Conservation (phyloP, 2,329 filamentous ascomycete genomes). For the Trichoderma polysporum region DNA sequence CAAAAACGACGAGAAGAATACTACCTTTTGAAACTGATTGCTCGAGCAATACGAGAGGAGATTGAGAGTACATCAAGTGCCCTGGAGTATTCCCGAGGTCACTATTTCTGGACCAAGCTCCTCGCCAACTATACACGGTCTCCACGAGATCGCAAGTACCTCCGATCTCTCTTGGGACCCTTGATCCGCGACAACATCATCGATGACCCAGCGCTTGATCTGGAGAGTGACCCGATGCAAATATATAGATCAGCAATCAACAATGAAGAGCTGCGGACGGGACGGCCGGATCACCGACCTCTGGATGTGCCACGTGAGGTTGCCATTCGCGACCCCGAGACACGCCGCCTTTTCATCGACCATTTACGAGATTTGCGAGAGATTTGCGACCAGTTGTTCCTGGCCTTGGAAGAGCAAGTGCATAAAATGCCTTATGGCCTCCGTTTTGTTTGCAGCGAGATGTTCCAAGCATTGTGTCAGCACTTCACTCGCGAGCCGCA, state of each 20-base stretch:
- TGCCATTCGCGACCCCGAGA: slow-evolving; percentile 94
- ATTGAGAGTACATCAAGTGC: slow-evolving; percentile 70
- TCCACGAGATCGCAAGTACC: slow-evolving; percentile 86
- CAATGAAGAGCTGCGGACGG: slow-evolving; percentile 93
- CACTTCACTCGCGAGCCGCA: slow-evolving; percentile 80
- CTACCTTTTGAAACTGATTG: slow-evolving; percentile 86
- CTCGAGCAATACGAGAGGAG: slow-evolving; percentile 80
- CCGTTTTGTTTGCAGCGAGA: slow-evolving; percentile 82
- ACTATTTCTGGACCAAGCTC: slow-evolving; percentile 90
- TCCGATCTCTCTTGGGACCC: slow-evolving; percentile 80
- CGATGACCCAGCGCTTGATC: slow-evolving; percentile 83
- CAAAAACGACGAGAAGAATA: slow-evolving; percentile 97
- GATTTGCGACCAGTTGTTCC: slow-evolving; percentile 88
- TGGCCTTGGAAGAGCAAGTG: slow-evolving; percentile 76
- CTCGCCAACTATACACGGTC: slow-evolving; percentile 86
- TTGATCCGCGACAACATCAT: slow-evolving; percentile 90
- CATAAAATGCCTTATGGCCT: slow-evolving; percentile 91
- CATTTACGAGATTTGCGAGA: slow-evolving; percentile 92
- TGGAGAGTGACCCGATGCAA: slow-evolving; percentile 96
- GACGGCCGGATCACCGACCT: slow-evolving; percentile 74
- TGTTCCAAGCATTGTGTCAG: slow-evolving; percentile 72
- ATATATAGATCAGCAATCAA: slow-evolving; percentile 96
- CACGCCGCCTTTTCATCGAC: slow-evolving; percentile 86
- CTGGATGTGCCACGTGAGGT: slow-evolving; percentile 86
- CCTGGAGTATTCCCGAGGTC: slow-evolving; percentile 84